Percentiles rank a stretch among this genome's conserved stretches.
phyloP scores from a whole-genome alignment of 2,329 filamentous ascomycete genomes.

The Trichophyton equinum region DNA sequence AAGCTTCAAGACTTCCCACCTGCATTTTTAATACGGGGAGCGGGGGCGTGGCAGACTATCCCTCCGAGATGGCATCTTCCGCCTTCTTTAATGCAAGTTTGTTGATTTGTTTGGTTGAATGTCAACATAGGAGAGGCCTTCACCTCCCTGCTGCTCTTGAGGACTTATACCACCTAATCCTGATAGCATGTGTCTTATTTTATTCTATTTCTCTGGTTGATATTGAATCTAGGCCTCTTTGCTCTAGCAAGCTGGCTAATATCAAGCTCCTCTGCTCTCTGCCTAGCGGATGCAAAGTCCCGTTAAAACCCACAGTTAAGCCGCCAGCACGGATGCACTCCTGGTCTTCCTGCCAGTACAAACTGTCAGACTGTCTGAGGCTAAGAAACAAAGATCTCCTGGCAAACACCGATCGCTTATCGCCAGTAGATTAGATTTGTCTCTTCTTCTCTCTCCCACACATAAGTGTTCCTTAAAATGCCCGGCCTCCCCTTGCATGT shows the following conservation, averaged over 20 bases:
- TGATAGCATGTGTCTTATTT: not conserved
- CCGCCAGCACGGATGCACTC: not conserved
- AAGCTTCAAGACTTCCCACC: not conserved
- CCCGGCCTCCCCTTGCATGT: not conserved
- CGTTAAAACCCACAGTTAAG: constrained; percentile 5
- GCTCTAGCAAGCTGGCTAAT: not conserved
- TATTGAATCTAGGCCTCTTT: not conserved
- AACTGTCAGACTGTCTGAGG: constrained; percentile 4
- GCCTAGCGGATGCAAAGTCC: constrained; percentile 9
- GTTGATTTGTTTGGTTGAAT: not conserved
- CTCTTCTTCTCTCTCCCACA: not conserved
- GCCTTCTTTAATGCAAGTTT: not conserved
- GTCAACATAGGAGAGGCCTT: not conserved
- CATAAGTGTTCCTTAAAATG: not conserved
- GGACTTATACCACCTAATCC: not conserved
- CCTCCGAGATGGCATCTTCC: not conserved
- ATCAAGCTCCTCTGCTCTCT: constrained; percentile 4
- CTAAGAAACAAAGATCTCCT: constrained; percentile 1
- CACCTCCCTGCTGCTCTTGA: not conserved
- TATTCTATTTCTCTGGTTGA: too few relatives aligned
- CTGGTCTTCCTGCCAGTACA: not conserved
- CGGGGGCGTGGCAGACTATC: not conserved
- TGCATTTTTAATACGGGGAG: not conserved
- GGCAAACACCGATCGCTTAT: constrained; percentile 6
- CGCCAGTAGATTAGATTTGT: constrained; percentile 1